phyloP scores from a whole-genome alignment of 148 eudicot genomes.

The Diospyros lotus region DNA sequence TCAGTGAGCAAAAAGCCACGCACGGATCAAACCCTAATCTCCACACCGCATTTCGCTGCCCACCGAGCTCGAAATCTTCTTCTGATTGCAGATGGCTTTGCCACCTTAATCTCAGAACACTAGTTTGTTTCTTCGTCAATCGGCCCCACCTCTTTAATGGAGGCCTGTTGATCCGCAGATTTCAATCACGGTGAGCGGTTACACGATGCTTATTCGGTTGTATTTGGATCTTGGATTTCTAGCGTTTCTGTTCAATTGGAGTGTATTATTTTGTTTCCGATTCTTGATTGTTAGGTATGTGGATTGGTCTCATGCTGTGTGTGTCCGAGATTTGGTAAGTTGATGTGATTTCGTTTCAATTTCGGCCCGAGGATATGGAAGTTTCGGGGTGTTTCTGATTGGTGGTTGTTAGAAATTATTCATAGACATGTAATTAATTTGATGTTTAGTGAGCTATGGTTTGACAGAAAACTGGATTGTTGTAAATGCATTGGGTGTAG shows the following conservation, averaged over 20 bases:
- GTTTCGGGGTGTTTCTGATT: slow-evolving; percentile 4
- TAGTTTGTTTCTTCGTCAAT: neutral
- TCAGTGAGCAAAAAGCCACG: neutral
- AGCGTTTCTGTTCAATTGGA: neutral
- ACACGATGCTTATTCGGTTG: neutral
- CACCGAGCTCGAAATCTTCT: neutral
- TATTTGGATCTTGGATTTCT: slow-evolving; percentile 5
- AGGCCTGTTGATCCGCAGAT: slow-evolving; percentile 1
- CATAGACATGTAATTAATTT: neutral
- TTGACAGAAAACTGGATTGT: neutral
- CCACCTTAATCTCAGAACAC: neutral
- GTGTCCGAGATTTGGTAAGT: neutral
- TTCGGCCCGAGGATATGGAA: slow-evolving; percentile 2
- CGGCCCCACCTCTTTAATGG: neutral
- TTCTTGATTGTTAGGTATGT: slow-evolving; percentile 10
- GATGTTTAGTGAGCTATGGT: neutral
- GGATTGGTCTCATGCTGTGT: neutral
- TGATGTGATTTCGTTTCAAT: neutral
- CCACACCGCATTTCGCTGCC: neutral
- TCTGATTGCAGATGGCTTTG: neutral
- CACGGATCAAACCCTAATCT: slow-evolving; percentile 4
- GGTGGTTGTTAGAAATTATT: neutral
- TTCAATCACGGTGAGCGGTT: neutral
- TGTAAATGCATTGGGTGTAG: neutral
- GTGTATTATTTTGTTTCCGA: neutral